Evolutionary conservation across 768 basidiomycete species (phyloP).

Genomic region (Termitomyces heimii): DNA sequence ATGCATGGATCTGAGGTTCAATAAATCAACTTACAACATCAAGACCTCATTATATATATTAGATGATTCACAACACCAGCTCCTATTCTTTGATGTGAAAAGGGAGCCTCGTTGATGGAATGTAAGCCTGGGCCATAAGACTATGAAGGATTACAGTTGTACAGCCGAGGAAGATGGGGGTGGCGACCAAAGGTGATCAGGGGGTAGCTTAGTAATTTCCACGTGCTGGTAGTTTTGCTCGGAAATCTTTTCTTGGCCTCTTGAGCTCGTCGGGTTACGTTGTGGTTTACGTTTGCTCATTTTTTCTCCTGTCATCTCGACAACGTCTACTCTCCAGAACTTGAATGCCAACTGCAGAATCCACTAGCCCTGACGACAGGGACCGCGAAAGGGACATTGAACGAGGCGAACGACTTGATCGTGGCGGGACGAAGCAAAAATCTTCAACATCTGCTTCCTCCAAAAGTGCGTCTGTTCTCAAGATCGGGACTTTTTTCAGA

Average conservation of each 20-base stretch:
- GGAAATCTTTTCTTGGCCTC: constrained; percentile 26
- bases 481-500: constrained; percentile 2
- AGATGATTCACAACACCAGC: too few relatives aligned
- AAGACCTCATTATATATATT: background rate
- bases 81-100: background rate
- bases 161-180: background rate
- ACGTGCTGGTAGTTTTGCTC: constrained; percentile 34
- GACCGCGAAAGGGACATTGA: constrained; percentile 17
- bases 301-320: background rate
- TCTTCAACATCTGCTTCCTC: constrained; percentile 12
- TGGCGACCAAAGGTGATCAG: background rate
- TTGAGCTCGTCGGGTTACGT: constrained; percentile 4
- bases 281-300: background rate
- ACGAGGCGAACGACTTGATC: constrained; percentile 15
- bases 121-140: background rate
- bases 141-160: background rate
- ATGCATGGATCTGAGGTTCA: background rate
- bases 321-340: background rate
- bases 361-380: constrained; percentile 15
- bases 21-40: background rate
- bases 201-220: constrained; percentile 26
- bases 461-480: constrained; percentile 14
- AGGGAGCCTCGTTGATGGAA: background rate
- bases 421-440: constrained; percentile 14
- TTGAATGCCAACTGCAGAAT: constrained; percentile 17